A percentile compares a stretch with the other conserved stretches of the same genome.
phyloP scores from a whole-genome alignment of 2,329 filamentous ascomycete genomes.

The Cytospora piceae region DNA sequence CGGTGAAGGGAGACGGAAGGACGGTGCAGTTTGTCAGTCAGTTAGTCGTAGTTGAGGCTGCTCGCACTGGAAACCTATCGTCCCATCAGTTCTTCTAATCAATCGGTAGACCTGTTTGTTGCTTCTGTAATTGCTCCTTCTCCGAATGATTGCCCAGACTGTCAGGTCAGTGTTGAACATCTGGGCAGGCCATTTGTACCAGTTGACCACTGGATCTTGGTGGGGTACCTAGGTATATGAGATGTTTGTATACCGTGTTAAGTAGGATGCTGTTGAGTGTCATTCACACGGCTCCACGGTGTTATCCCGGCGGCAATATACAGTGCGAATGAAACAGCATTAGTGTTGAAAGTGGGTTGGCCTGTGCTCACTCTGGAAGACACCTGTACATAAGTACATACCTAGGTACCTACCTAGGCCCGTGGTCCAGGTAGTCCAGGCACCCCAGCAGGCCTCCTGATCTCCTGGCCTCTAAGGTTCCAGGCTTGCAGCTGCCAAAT shows the following conservation, averaged over 20 bases:
- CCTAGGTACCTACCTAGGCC: too few relatives aligned
- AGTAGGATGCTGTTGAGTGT: too few relatives aligned
- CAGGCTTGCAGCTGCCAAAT: conserved; percentile 2
- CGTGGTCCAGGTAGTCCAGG: background rate
- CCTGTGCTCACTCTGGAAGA: too few relatives aligned
- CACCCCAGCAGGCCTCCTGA: background rate
- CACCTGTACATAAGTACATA: background rate
- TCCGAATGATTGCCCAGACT: background rate
- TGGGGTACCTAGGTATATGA: background rate
- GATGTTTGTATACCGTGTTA: too few relatives aligned
- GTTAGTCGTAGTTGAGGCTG: too few relatives aligned
- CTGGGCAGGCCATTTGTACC: background rate
- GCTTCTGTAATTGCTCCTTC: background rate
- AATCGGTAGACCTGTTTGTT: background rate
- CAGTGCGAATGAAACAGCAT: background rate
- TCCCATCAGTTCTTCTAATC: background rate
- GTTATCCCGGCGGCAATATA: too few relatives aligned
- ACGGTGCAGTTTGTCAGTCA: too few relatives aligned
- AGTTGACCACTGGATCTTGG: too few relatives aligned
- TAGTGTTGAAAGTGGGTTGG: too few relatives aligned
- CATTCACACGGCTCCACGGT: background rate
- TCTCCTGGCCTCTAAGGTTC: background rate
- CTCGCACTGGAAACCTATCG: background rate
- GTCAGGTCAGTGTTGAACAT: background rate
- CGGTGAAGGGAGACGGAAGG: background rate